Percentiles rank a stretch among this genome's conserved stretches.
Conservation (phyloP, 2,329 filamentous ascomycete genomes). For the Clathrospora elynae region DNA sequence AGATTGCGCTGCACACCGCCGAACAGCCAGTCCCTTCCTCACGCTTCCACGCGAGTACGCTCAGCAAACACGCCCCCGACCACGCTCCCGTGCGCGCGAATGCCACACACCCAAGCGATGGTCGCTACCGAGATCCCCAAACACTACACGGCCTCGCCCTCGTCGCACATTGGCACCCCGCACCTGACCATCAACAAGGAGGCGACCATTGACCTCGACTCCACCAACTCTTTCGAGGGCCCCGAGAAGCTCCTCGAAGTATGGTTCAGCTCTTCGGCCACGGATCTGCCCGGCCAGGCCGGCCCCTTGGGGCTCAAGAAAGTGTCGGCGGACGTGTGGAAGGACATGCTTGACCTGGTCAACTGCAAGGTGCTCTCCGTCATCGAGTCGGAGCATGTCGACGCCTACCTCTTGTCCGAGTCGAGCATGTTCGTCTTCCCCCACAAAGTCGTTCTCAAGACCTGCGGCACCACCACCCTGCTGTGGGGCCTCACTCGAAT, state of each 20-base stretch:
- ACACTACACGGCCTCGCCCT: constrained; percentile 81
- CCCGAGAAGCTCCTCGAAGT: constrained; percentile 98
- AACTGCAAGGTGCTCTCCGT: constrained; percentile 98
- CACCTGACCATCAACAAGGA: constrained; percentile 97
- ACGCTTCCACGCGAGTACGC: constrained; percentile 7
- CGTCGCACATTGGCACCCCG: constrained; percentile 75
- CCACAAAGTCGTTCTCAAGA: constrained; percentile 99
- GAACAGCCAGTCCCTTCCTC: constrained; percentile 27
- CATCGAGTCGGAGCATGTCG: constrained; percentile 88
- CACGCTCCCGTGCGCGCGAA: constrained; percentile 25
- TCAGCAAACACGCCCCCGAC: constrained; percentile 16
- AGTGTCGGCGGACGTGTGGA: constrained; percentile 84
- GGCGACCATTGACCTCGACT: constrained; percentile 90
- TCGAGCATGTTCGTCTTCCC: constrained; percentile 99
- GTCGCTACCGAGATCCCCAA: constrained; percentile 79
- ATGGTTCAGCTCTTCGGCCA: constrained; percentile 87
- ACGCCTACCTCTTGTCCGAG: constrained; percentile 95
- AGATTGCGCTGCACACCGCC: constrained; percentile 85
- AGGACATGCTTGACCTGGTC: constrained; percentile 95
- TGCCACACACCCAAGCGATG: constrained; percentile 66
- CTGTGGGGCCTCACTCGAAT: constrained; percentile 87
- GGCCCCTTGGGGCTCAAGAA: constrained; percentile 81
- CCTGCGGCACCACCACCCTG: constrained; percentile 94
- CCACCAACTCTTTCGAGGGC: constrained; percentile 94
- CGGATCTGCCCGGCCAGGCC: constrained; percentile 71